Evolutionary conservation across 495 filamentous ascomycete species (phyloP).

Genomic region (Rusavskia elegans): DNA sequence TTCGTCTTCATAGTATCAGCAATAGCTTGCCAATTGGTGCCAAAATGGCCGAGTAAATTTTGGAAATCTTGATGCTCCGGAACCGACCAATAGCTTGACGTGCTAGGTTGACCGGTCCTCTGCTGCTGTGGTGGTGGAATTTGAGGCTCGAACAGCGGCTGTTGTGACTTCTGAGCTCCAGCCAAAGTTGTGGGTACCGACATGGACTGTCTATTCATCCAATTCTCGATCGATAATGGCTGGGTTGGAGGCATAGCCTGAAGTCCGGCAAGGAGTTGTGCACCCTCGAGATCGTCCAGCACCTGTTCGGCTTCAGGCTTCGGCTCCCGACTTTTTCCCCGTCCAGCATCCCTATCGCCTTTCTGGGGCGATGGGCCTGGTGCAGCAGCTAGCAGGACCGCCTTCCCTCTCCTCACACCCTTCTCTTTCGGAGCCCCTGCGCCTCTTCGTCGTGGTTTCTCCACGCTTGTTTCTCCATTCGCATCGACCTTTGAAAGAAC

Average conservation of each 20-base stretch:
- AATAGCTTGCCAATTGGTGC: conserved; percentile 75
- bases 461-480: conserved; percentile 34
- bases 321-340: conserved; percentile 5
- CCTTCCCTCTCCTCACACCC: conserved; percentile 18
- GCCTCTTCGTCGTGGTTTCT: conserved; percentile 38
- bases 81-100: conserved; percentile 97
- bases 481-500: conserved; percentile 20
- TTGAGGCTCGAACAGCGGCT: conserved; percentile 23
- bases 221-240: conserved; percentile 8
- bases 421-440: conserved; percentile 24
- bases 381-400: conserved; percentile 15
- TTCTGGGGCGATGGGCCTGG: conserved; percentile 17
- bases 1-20: conserved; percentile 80
- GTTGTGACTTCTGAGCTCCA: conserved; percentile 11
- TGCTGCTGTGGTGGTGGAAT: conserved; percentile 13
- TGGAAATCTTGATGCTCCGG: conserved; percentile 77
- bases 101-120: conserved; percentile 24
- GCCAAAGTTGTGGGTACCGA: conserved; percentile 17
- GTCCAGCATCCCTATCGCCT: conserved; percentile 2
- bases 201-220: conserved; percentile 16
- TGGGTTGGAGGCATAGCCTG: not conserved
- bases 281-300: conserved; percentile 12
- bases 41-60: conserved; percentile 60
- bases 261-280: conserved; percentile 10
- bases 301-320: conserved; percentile 7